A percentile compares a stretch with the other conserved stretches of the same genome.
Conservation (phyloP, 768 basidiomycete species). For the Termitomyces bulborhizus region DNA sequence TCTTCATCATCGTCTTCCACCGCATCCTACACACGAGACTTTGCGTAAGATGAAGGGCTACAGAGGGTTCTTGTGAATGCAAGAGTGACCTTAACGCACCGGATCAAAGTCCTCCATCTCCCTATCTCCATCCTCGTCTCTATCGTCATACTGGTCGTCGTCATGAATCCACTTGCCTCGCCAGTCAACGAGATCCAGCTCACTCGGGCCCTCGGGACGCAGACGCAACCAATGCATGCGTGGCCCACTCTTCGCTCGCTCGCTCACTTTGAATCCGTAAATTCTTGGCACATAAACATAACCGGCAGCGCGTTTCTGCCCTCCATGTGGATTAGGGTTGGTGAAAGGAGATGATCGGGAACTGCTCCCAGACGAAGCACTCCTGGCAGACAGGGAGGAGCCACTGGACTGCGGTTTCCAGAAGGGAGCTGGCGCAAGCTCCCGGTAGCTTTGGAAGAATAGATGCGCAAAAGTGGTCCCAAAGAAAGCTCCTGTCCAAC, state of each 20-base stretch:
- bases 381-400: conserved; percentile 54
- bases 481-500: conserved; percentile 84
- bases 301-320: conserved; percentile 83
- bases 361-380: conserved; percentile 40
- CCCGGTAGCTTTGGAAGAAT: conserved; percentile 97
- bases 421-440: conserved; percentile 91
- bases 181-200: conserved; percentile 87
- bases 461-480: conserved; percentile 98
- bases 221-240: conserved; percentile 95
- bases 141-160: conserved; percentile 53
- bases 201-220: conserved; percentile 73
- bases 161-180: conserved; percentile 82
- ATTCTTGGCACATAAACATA: conserved; percentile 88
- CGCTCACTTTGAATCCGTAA: conserved; percentile 97
- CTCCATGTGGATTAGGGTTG: conserved; percentile 86
- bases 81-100: conserved; percentile 34
- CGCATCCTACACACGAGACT: conserved; percentile 33
- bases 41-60: conserved; percentile 1
- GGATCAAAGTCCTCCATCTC: conserved; percentile 87
- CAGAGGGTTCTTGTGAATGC: conserved; percentile 5
- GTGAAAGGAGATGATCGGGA: conserved; percentile 56
- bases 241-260: conserved; percentile 90
- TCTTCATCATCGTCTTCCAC: conserved; percentile 48
- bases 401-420: conserved; percentile 63
- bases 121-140: conserved; percentile 66